These are phyloP conservation scores for Pestalotiopsis fici DNA, from an alignment of 2,329 filamentous ascomycete genomes.

Conservation along the genomic window DNA sequence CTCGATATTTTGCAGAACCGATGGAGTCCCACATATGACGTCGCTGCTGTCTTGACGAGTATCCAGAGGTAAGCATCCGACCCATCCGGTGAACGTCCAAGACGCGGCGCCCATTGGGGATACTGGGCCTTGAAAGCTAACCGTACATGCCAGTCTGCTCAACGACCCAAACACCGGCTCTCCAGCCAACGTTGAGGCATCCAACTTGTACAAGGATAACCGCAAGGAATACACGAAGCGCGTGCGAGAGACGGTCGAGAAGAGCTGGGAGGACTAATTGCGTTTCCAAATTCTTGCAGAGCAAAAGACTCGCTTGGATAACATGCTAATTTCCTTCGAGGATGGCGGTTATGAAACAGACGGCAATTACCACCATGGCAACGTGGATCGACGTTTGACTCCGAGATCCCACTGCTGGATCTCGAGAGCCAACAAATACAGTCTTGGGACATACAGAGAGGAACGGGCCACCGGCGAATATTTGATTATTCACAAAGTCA, in stretches of 20 bases:
- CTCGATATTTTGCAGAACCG: slow-evolving; percentile 96
- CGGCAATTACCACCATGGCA: neutral
- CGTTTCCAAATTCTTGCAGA: neutral
- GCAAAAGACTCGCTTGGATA: neutral
- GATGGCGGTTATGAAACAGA: neutral
- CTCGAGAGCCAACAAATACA: neutral
- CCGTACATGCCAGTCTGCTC: slow-evolving; percentile 64
- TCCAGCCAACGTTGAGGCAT: slow-evolving; percentile 96
- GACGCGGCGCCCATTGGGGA: neutral
- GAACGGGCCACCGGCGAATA: neutral
- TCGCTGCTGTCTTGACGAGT: slow-evolving; percentile 93
- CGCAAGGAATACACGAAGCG: slow-evolving; percentile 94
- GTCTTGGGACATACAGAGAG: neutral
- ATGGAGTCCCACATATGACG: slow-evolving; percentile 98
- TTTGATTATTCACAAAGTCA: neutral
- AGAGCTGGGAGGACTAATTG: slow-evolving; percentile 91
- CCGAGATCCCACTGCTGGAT: neutral
- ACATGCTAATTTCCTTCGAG: neutral
- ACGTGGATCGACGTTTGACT: neutral
- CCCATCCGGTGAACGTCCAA: neutral
- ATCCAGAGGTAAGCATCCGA: slow-evolving; percentile 76
- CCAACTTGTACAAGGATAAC: slow-evolving; percentile 98
- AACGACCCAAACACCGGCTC: slow-evolving; percentile 99
- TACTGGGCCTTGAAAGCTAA: neutral
- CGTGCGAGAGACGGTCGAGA: slow-evolving; percentile 95